Base-by-base conservation (phyloP, 177 flowering plant species). In the Vitis hybrid region DNA sequence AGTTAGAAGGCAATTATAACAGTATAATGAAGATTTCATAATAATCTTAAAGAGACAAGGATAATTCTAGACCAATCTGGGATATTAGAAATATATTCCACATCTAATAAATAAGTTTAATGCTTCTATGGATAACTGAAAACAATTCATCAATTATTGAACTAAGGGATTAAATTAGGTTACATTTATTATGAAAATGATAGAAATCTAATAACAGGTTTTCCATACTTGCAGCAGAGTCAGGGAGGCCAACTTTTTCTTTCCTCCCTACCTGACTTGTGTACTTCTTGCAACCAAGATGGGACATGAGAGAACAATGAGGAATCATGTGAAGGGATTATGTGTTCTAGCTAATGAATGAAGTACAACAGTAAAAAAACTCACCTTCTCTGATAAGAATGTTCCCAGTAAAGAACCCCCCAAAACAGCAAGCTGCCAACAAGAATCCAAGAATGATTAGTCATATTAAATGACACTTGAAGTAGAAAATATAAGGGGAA, bases 351-450 rank as follows among this genome's bases (percentile, higher is more conserved):
- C 53, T 33, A 1, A 13, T 49, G 33, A 22, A 65, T 50, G 33
- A 11, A 31, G 6, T 51, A 10, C 4, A 9, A 33, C 10, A 19
- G 24, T 2, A 14, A 53, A 13, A 54, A 19, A 67, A 17, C 77
- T 80, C 66, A 90, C 97, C 95, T 90, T 93, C 81, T 93, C 99
- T 18, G 98, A 95, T 81, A 95, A 86, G 86, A 90, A 88, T 76
- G 91, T 84, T n/a, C 99, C 99, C 22, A 95, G 82, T 73, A 93
- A 86, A 74, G 98, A 91, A 17, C 98, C 98, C 50, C 99, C 99
- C 59, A 93, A 64, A 13, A 95, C 99, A 62, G 98, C 99, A 76
- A 95, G 78, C 99, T 93, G 90, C 82, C 80, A 12, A 73, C 10
- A 73, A 65, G 17, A 70, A 52, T 31, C 3, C 19, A 28, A 55